These are phyloP conservation scores for Nicotiana tabacum DNA, from an alignment of 257 asterid species.

Conservation along the genomic window DNA sequence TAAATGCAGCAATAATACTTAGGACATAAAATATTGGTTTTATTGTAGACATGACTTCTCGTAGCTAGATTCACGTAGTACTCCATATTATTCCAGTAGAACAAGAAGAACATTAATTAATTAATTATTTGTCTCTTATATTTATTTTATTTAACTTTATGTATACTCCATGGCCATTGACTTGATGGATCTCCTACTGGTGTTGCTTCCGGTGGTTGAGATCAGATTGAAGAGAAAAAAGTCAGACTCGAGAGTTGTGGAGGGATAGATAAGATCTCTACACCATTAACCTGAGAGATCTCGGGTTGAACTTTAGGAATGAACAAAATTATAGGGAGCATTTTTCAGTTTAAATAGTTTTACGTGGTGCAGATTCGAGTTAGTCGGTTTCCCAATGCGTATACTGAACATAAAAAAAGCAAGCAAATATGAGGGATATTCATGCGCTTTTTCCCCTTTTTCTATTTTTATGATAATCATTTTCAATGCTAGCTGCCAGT, in stretches of 20 bases:
- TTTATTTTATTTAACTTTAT: background rate
- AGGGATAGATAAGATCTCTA: too few species aligned
- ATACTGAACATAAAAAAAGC: too few species aligned
- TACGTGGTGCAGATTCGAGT: too few species aligned
- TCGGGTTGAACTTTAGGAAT: too few species aligned
- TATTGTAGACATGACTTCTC: conserved; percentile 14
- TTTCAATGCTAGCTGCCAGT: conserved; percentile 20
- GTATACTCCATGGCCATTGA: background rate
- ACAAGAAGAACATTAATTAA: conserved; percentile 19
- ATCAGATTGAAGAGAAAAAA: too few species aligned
- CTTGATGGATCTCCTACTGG: background rate
- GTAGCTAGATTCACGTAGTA: conserved; percentile 20
- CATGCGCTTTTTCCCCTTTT: background rate
- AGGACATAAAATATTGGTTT: conserved; percentile 12
- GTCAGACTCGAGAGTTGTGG: too few species aligned
- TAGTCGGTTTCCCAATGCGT: too few species aligned
- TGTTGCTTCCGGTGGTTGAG: background rate
- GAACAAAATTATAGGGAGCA: too few species aligned
- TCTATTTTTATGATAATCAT: conserved; percentile 18
- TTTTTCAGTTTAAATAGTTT: too few species aligned
- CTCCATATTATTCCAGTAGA: background rate
- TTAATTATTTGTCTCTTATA: background rate
- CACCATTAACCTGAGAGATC: too few species aligned
- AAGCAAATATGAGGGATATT: background rate
- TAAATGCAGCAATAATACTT: conserved; percentile 18